phyloP scores from a whole-genome alignment of 139 green algal species.

The Micromonas pusilla region DNA sequence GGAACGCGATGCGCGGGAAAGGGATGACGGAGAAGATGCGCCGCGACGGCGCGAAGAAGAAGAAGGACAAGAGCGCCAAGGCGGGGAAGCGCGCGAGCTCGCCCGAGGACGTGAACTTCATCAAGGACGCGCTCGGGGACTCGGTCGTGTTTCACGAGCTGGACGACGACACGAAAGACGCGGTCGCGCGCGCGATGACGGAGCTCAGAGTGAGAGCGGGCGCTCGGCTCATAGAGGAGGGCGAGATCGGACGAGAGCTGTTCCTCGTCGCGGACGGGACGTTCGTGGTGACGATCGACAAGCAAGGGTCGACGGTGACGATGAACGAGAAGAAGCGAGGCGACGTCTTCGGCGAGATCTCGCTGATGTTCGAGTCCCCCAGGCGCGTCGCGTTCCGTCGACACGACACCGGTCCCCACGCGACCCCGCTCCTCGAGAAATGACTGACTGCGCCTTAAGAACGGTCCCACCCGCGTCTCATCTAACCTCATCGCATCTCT shows the following conservation, averaged over 20 bases:
- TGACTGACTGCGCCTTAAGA: too few species aligned
- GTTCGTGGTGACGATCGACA: conserved; percentile 80
- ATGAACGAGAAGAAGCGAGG: conserved; percentile 78
- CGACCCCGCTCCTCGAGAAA: too few species aligned
- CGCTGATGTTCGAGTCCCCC: conserved; percentile 81
- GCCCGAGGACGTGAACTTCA: background rate
- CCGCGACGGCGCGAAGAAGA: background rate
- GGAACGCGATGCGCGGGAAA: background rate
- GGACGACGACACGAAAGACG: background rate
- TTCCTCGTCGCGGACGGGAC: conserved; percentile 88
- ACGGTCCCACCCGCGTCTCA: too few species aligned
- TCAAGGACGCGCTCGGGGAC: background rate
- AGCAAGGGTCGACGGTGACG: conserved; percentile 75
- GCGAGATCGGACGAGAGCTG: conserved; percentile 52
- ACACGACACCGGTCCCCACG: too few species aligned
- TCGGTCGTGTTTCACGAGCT: conserved; percentile 2
- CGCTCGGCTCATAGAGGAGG: background rate
- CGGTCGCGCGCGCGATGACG: background rate
- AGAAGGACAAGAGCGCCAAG: background rate
- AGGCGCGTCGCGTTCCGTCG: too few species aligned
- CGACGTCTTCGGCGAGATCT: conserved; percentile 85
- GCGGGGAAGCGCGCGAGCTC: background rate
- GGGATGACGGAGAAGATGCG: background rate
- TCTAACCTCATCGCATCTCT: too few species aligned
- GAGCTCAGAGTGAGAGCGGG: background rate